Conservation (phyloP, 108 stramenopile genomes). For the Mediolabrus comicus region DNA sequence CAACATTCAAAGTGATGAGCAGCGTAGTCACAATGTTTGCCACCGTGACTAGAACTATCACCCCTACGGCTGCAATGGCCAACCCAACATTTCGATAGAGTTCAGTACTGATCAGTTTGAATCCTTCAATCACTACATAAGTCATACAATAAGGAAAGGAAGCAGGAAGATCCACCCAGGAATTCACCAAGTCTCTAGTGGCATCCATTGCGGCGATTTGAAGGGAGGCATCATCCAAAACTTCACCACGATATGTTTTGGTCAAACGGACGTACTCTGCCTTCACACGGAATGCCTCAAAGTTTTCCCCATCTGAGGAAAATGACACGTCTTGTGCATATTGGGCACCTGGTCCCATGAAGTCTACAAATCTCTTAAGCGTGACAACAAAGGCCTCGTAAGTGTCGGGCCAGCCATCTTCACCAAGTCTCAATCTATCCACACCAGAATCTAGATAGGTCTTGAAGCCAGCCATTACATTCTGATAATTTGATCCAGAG, state of each 20-base stretch:
- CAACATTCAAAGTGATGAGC: slow-evolving; percentile 72
- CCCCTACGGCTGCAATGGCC: slow-evolving; percentile 55
- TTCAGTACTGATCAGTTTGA: slow-evolving; percentile 58
- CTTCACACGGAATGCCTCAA: slow-evolving; percentile 50
- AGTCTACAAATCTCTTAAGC: slow-evolving; percentile 25
- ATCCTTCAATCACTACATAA: slow-evolving; percentile 61
- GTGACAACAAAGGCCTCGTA: slow-evolving; percentile 51
- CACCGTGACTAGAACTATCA: slow-evolving; percentile 69
- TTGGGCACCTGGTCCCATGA: slow-evolving; percentile 38
- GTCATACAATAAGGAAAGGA: slow-evolving; percentile 45
- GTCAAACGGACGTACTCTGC: slow-evolving; percentile 52
- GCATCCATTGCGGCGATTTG: slow-evolving; percentile 73
- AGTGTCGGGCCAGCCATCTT: slow-evolving; percentile 55
- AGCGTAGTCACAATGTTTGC: slow-evolving; percentile 59
- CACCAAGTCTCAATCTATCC: slow-evolving; percentile 38
- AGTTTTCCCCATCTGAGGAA: slow-evolving; percentile 22
- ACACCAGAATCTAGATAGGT: slow-evolving; percentile 37
- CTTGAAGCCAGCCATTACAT: slow-evolving; percentile 55
- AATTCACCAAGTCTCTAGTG: slow-evolving; percentile 48
- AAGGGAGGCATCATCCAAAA: slow-evolving; percentile 56
- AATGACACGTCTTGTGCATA: slow-evolving; percentile 52
- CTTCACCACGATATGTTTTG: slow-evolving; percentile 37
- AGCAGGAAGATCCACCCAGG: slow-evolving; percentile 47
- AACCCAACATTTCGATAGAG: slow-evolving; percentile 60
- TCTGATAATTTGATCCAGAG: slow-evolving; percentile 62